Base-by-base conservation (phyloP, 768 basidiomycete genomes). In the Hypholoma sublateritium region DNA sequence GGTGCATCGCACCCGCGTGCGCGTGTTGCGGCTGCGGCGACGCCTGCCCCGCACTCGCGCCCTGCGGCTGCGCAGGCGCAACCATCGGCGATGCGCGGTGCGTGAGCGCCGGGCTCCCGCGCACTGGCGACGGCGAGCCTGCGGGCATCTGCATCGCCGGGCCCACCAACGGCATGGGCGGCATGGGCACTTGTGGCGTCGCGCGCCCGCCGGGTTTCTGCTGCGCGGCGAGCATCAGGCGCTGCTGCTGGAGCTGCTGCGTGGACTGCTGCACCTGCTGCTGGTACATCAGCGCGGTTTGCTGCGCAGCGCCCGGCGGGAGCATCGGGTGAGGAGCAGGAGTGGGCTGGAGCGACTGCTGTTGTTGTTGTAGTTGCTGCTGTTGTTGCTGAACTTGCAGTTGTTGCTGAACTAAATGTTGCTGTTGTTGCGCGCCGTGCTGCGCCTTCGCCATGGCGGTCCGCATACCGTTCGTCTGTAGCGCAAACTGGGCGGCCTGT, bases 71-170 rank as follows among this genome's bases (percentile, higher is more conserved):
- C 5, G 68, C 63, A 17, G 67, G 65, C 39, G 59, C 41, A 57
- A 66, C 25, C 64, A 67, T 64, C 6, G 66, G 66, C 4, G 66
- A 67, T 17, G 57, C 49, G 36, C 60, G 63, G 24, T 69, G 72
- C 25, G 65, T 55, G 11, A 72, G 67, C 58, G 73, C 61, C 0
- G 79, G 79, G 52, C 77, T 79, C 42, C 59, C 69, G 11, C 76
- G 71, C 22, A 63, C 62, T 12, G 70, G 67, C 14, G 70, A 66
- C 8, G 68, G 65, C 12, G 57, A 65, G 14, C 63, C 61, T 7
- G 59, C 53, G 8, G 55, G 25, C 22, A 52, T 48, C 39, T 58
- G 62, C 53, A 32, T 32, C 28, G n/a, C n/a, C n/a, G n/a, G n/a
- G n/a, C n/a, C n/a, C n/a, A n/a, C n/a, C 28, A 5, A 9, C 5